Percentiles rank a stretch among this genome's conserved stretches.
Evolutionary conservation across 306 rosid species (phyloP).

Genomic region (Cyamopsis tetragonoloba): DNA sequence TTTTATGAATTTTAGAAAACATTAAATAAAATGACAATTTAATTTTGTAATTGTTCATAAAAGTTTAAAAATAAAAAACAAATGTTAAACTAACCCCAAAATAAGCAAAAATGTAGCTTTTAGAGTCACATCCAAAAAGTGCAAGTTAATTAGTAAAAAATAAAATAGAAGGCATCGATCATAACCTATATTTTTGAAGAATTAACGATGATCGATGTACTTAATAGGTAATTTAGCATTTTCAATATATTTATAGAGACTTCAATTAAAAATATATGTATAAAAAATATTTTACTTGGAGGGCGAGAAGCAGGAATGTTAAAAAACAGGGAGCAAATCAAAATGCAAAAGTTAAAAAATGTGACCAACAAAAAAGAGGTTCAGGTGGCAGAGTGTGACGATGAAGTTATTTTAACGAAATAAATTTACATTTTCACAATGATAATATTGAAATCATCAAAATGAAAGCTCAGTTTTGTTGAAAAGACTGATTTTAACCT

Average conservation of each 20-base stretch:
- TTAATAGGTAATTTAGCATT: too few relatives aligned
- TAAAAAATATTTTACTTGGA: not conserved
- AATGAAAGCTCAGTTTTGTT: constrained; percentile 53
- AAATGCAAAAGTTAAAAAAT: not conserved
- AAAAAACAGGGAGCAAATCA: not conserved
- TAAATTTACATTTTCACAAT: not conserved
- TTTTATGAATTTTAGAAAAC: too few relatives aligned
- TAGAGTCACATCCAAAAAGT: not conserved
- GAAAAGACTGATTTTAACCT: constrained; percentile 30
- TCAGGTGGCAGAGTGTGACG: not conserved
- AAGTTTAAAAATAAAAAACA: too few relatives aligned
- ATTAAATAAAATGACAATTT: too few relatives aligned
- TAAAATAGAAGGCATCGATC: too few relatives aligned
- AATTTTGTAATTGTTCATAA: too few relatives aligned
- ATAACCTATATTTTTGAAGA: too few relatives aligned
- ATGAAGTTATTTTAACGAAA: not conserved
- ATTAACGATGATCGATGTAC: too few relatives aligned
- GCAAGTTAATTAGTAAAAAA: not conserved
- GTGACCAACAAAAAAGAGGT: not conserved
- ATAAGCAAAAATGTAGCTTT: not conserved
- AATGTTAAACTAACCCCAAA: too few relatives aligned
- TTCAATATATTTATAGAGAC: too few relatives aligned
- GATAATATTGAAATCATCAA: constrained; percentile 51
- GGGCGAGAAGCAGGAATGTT: not conserved
- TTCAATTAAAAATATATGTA: too few relatives aligned